Base-by-base conservation (phyloP, 1,284 basidiomycete species). In the Ceratobasidium sp. region DNA sequence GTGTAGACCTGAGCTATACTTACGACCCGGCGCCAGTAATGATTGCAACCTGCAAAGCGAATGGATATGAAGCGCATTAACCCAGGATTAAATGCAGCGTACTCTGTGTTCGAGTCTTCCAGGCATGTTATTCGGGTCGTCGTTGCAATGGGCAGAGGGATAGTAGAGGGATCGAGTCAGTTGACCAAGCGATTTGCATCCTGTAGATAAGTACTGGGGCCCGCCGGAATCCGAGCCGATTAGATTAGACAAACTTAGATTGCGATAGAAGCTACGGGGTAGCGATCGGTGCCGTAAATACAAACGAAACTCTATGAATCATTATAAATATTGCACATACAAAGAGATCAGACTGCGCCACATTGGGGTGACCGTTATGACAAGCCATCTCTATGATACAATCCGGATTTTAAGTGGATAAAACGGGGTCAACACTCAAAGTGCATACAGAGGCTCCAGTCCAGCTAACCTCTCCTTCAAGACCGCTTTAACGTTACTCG, bases 11-110 rank as follows among this genome's bases (percentile, higher is more conserved):
- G 50, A 43, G 27, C 71, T 68, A 34, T 29, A 82, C 89, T 81
- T 77, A 92, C 91, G 91, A 93, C 77, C 89, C 92, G 68, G 89
- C 92, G 74, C 92, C 92, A 27, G 92, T 94, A 78, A 94, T 82
- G 74, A 94, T 82, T 55, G 91, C 90, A 71, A 86, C 86, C 89
- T 92, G 76, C 22, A 35, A 70, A 32, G 69, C 60, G 56, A 25
- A 69, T 47, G 32, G 31, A 5, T 32, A 47, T 17, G 38, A 34
- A 56, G 38, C 13, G 31, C 8, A 32, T 40, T 40, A 42, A 20
- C 52, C 13, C 25, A 54, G 50, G 49, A 52, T 70, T 58, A 56
- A 71, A 75, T 50, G 72, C 42, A 67, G 56, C 27, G 20, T 55
- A 87, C 90, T 81, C 87, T 92, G 81, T 91, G 76, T 76, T 86